Evolutionary conservation across 768 basidiomycete species (phyloP), one percentile per base, ranked within the genome.

Genomic region (Coprinopsis sp.): DNA sequence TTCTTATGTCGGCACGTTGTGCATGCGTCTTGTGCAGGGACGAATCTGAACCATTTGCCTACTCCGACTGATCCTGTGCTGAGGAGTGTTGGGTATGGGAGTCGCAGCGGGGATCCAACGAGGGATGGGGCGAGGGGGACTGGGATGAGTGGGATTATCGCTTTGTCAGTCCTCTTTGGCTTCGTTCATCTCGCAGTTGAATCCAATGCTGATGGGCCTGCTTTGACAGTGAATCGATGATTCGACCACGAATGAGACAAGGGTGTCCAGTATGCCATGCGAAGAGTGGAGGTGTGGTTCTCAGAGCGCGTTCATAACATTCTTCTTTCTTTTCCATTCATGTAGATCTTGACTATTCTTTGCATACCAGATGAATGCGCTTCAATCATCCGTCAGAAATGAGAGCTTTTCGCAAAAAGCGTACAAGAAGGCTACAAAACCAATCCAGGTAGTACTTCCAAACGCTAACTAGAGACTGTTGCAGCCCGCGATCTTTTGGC

Each of bases 1-100:
- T 96, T 90, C 64, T 70, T 96, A 8, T 96, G 93, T 62, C 83
- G 89, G 27, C 93, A 96, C 58, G 77, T 87, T 37, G 86, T 92
- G 0, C 93, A 96, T 58, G 84, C 85, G 0, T 67, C 72, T 6
- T 95, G 93, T 54, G 78, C 85, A 1, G 78, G 72, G n/a, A 80
- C 82, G 8, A 74, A 73, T 19, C 18, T 42, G 4, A 80, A 82
- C 29, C 67, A 78, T 2, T 68, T 92, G 6, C 82, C 86, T 0
- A 66, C 70, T 18, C 77, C 79, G 47, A 72, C 76, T 6, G 87
- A 89, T 46, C 71, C 72, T 22, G 66, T 70, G 4, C 54, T 79
- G 27, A 68, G 76, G 13, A 72, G 71, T 13, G 62, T 77, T 42
- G 33, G 41, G n/a, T 48, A 48, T 43, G 49, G 49, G 24, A 44